Percentiles rank a stretch among this genome's conserved stretches.
These are phyloP conservation scores for Sclerotinia subarctica DNA, from an alignment of 2,329 filamentous ascomycete species.

Conservation along the genomic window DNA sequence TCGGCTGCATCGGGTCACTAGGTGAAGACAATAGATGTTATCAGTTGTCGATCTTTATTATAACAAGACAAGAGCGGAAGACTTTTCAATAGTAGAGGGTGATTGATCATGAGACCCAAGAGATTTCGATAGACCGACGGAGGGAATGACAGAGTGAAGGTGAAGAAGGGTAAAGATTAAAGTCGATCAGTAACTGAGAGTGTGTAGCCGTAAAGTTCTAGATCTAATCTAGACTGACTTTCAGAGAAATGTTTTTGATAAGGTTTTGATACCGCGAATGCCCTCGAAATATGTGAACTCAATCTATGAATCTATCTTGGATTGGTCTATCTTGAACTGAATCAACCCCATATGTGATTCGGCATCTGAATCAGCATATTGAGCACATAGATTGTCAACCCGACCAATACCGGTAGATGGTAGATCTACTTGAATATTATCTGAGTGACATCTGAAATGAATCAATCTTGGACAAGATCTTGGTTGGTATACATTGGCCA, in stretches of 20 bases:
- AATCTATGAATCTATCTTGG: too few species aligned
- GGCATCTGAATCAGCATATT: neutral
- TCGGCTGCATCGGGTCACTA: neutral
- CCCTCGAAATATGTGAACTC: neutral
- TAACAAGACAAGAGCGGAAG: too few species aligned
- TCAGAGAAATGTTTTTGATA: neutral
- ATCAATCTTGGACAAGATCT: too few species aligned
- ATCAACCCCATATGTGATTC: neutral
- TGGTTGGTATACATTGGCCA: too few species aligned
- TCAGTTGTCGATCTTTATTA: neutral
- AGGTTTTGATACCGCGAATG: neutral
- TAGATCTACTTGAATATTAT: too few species aligned
- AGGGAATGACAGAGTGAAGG: neutral
- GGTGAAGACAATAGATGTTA: neutral
- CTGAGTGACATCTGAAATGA: too few species aligned
- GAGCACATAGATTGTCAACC: too few species aligned
- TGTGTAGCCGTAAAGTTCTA: neutral
- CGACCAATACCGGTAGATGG: too few species aligned
- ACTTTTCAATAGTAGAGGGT: neutral
- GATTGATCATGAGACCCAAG: slow-evolving; percentile 9
- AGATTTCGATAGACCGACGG: slow-evolving; percentile 3
- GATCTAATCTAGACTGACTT: neutral
- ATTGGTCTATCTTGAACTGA: too few species aligned
- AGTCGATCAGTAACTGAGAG: neutral
- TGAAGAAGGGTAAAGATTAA: neutral